Conservation (phyloP, 805 yeast species). For the Ogataea pignaliae region DNA sequence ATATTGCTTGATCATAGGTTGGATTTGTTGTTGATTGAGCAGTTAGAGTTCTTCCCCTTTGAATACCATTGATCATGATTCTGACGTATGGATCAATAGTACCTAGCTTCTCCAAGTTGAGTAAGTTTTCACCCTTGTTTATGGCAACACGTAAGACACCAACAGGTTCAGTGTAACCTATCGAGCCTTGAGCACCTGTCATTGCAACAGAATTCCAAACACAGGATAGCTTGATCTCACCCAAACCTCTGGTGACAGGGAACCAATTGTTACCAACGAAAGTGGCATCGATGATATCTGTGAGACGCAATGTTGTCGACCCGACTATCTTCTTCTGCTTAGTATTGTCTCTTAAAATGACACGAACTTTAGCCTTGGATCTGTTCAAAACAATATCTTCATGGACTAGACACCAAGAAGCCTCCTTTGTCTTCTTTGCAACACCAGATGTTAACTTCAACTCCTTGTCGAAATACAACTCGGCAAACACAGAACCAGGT, state of each 20-base stretch:
- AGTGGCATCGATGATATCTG: constrained; percentile 69
- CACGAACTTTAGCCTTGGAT: constrained; percentile 62
- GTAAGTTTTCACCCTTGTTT: constrained; percentile 65
- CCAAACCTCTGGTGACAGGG: constrained; percentile 61
- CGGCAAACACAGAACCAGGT: constrained; percentile 63
- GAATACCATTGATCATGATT: constrained; percentile 69
- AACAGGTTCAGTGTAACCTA: constrained; percentile 89
- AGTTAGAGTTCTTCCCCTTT: constrained; percentile 72
- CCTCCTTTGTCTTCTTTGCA: constrained; percentile 57
- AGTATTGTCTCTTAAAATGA: constrained; percentile 61
- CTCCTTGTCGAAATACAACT: constrained; percentile 62
- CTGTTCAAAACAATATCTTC: constrained; percentile 67
- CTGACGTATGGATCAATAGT: constrained; percentile 90
- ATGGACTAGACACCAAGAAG: constrained; percentile 57
- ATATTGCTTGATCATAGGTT: constrained; percentile 77
- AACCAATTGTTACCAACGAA: constrained; percentile 79
- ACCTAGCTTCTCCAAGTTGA: constrained; percentile 85
- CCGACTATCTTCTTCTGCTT: constrained; percentile 54
- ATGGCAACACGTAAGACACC: constrained; percentile 81
- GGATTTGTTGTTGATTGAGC: constrained; percentile 69
- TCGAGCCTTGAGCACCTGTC: constrained; percentile 59
- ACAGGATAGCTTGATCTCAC: constrained; percentile 66
- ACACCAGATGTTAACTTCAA: constrained; percentile 52
- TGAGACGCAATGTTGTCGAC: constrained; percentile 51
- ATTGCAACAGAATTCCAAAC: constrained; percentile 85